Base-by-base conservation (phyloP, 345 rosid species). In the Crucihimalaya himalaica region DNA sequence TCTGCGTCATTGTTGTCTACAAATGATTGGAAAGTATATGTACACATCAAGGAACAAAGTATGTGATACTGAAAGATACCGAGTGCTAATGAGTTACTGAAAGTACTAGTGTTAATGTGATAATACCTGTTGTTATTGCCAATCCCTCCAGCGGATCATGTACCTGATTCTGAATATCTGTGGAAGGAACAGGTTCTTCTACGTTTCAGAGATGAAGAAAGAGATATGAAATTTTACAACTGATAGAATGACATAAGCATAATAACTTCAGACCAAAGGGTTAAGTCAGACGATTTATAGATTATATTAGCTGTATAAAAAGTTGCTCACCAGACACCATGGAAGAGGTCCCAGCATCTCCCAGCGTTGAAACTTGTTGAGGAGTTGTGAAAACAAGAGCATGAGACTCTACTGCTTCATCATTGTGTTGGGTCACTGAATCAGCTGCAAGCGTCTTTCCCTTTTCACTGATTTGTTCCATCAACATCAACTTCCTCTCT, bases 241-340 rank as follows among this genome's bases (percentile, higher is more conserved):
- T 68, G 14, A 35, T 43, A 21, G 5, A 47, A 4, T 42, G 2
- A 48, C 28, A 12, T 9, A 20, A 28, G 53, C 45, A n/a, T 55
- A 55, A 29, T 55, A 29, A 28, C 25, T 51, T 27, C 14, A 47
- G 39, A 68, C 13, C 8, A 37, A 21, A 25, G 20, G 6, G 4
- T 35, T 9, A 35, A 10, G 0, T 10, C 11, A 21, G 43, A 69
- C 31, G 31, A 68, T 40, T 32, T 46, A 39, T 46, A 39, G 15
- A 16, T 18, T 10, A 16, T 40, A 55, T 42, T 10, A 8, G 12
- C 8, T 54, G 31, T 3, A 19, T 21, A 28, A 62, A 19, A 52
- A 29, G 1, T 32, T 64, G 16, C 73, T 74, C 54, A 74, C 78
- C 78, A 27, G 62, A 68, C 54, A 66, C 54, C 78, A 58, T 37